Evolutionary conservation across 139 green algal genomes (phyloP), one percentile per base, ranked within the genome.

Genomic region (Chara braunii): DNA sequence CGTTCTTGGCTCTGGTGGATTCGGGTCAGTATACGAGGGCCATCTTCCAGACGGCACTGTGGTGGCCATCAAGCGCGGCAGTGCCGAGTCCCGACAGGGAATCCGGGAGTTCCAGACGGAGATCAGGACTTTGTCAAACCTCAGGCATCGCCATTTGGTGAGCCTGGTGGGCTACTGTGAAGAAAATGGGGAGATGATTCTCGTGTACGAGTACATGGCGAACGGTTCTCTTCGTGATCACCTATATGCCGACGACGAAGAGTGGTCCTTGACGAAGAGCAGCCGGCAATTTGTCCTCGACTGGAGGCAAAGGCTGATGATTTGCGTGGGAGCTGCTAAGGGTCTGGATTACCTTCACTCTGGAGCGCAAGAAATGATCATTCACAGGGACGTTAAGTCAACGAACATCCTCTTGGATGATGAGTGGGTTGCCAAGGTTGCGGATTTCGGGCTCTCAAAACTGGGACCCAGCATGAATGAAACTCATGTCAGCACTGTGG

Each of bases 391-490:
- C 37, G 29, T 78, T 24, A 78, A 78, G 18, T 76, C 48, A 14
- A 78, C 52, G 43, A 78, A 78, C 70, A 78, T 78, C 31, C 54
- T 78, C 3, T 22, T 78, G 1, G 77, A 82, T 1, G 22, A 40
- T 2, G 68, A 80, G 2, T 82, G 36, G 3, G 4, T n/a, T 3
- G 68, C 68, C 24, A 78, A 78, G 32, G 69, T 78, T 2, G 70
- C 30, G 2, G 70, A 78, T 12, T 78, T 78, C 71, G 68, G 68
- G 2, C 48, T 77, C 18, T 69, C 18, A 12, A 36, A 59, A 24
- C 28, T 45, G 3, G 63, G 26, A 35, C 63, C 63, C 22, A n/a
- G 14, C n/a, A 7, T 33, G 36, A 28, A 64, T 12, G 12, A 66
- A 35, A 60, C 50, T 12, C 63, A 68, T 68, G 40, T 60, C 23